A percentile compares a stretch with the other conserved stretches of the same genome.
Evolutionary conservation across 2,329 filamentous ascomycete species (phyloP).

Genomic region (Aspergillus sp.): DNA sequence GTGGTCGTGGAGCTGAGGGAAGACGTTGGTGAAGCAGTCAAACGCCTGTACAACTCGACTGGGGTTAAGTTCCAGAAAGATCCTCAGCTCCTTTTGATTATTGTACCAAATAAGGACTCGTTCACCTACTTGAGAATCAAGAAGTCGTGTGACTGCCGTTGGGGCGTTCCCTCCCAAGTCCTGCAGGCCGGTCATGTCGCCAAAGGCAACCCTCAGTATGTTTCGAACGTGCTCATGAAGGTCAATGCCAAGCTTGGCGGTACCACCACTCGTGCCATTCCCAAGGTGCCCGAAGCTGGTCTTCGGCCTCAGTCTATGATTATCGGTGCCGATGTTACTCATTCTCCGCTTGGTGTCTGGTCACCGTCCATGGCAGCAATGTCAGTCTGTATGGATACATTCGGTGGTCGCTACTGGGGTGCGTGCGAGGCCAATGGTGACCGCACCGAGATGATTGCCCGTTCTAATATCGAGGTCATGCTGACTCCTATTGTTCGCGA

Average conservation of each 20-base stretch:
- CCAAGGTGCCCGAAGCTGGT: constrained; percentile 32
- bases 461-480: constrained; percentile 57
- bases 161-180: constrained; percentile 75
- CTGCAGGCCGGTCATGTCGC: constrained; percentile 62
- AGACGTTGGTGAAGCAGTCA: constrained; percentile 48
- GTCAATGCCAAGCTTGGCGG: constrained; percentile 93
- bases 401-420: constrained; percentile 68
- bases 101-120: constrained; percentile 63
- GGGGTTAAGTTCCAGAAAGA: constrained; percentile 46
- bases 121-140: constrained; percentile 77
- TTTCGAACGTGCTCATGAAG: constrained; percentile 93
- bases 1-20: constrained; percentile 34
- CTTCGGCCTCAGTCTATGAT: constrained; percentile 57
- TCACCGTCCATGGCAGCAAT: constrained; percentile 77
- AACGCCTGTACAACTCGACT: constrained; percentile 48
- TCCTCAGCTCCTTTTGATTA: constrained; percentile 71
- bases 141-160: constrained; percentile 78
- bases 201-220: constrained; percentile 70
- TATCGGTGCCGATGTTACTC: constrained; percentile 85
- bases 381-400: constrained; percentile 67
- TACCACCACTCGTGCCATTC: constrained; percentile 52
- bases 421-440: constrained; percentile 74
- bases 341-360: constrained; percentile 60
- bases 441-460: constrained; percentile 68
- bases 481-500: constrained; percentile 55